Evolutionary conservation across 2,329 filamentous ascomycete species (phyloP), one percentile per base, ranked within the genome.

Genomic region (Penicillium sp.): DNA sequence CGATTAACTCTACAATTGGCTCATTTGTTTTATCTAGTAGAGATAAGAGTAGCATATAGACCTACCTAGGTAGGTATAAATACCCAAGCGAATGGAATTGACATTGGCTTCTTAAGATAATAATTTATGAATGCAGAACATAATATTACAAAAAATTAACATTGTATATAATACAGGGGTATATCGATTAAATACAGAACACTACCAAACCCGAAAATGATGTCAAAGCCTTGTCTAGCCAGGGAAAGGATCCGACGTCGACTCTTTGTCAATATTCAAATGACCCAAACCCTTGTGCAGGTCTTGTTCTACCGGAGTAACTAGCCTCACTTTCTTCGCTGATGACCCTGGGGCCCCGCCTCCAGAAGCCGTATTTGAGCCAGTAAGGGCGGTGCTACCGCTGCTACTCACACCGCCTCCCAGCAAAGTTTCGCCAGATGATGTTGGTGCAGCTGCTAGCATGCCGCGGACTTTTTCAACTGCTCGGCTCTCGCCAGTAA

Each of bases 401-500:
- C 61, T 59, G 23, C 58, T 50, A 40, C 61, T 61, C 6, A 61
- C 57, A 4, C 61, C 62, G 28, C 64, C 64, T 26, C 65, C 67
- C 7, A 35, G 62, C 58, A 38, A 55, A 7, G 43, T 48, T 33
- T 56, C 66, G 4, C 52, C 52, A 40, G 52, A 55, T 35, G 52
- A 55, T 18, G n/a, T 35, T 5, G 45, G 52, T 30, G 52, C 45
- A 63, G 20, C 65, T 63, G 24, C 71, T 8, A 78, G 63, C 68
- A 76, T 75, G 7, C 73, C 75, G 28, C 76, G 67, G 21, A 75
- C 74, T 58, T 74, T 75, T 57, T 77, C 74, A 21, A 77, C 75
- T 14, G 76, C 76, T 48, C 72, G 74, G 52, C 76, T 79, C 59
- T 77, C 74, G 5, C 71, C 69, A 33, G 71, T 76, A 12, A 68